Percentiles rank a stretch among this genome's conserved stretches.
Evolutionary conservation across 805 yeast species (phyloP).

Genomic region (Vanderwaltozyma verrucispora): DNA sequence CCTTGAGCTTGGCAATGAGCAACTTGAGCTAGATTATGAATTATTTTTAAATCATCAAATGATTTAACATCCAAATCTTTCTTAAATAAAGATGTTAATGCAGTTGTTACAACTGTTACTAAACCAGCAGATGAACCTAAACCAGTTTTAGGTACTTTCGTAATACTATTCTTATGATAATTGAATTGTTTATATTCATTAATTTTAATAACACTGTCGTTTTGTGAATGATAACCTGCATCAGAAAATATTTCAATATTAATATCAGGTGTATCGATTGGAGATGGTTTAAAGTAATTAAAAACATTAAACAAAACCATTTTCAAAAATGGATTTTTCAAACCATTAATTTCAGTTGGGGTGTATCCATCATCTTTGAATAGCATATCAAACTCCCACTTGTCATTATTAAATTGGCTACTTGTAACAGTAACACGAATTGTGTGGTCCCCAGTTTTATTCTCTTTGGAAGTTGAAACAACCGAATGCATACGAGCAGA

Average conservation of each 20-base stretch:
- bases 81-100: conserved; percentile 43
- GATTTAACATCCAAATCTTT: conserved; percentile 26
- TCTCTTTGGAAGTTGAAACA: conserved; percentile 17
- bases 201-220: conserved; percentile 29
- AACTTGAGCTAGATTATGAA: conserved; percentile 80
- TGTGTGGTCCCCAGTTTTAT: conserved; percentile 3
- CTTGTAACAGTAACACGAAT: conserved; percentile 42
- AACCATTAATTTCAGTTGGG: conserved; percentile 26
- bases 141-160: conserved; percentile 83
- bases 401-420: conserved; percentile 65
- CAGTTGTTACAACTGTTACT: conserved; percentile 68
- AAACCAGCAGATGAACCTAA: conserved; percentile 94
- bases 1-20: conserved; percentile 93
- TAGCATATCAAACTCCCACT: conserved; percentile 48
- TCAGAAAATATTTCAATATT: conserved; percentile 68
- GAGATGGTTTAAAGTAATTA: conserved; percentile 37
- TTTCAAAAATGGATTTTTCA: conserved; percentile 63
- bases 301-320: conserved; percentile 48
- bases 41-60: conserved; percentile 19
- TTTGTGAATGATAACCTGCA: conserved; percentile 79
- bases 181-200: conserved; percentile 39
- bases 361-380: conserved; percentile 8
- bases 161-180: conserved; percentile 50
- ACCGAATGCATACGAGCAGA: conserved; percentile 85
- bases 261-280: conserved; percentile 25